Evolutionary conservation across 106 monocot genomes (phyloP).

Genomic region (Cymbidium sinense): DNA sequence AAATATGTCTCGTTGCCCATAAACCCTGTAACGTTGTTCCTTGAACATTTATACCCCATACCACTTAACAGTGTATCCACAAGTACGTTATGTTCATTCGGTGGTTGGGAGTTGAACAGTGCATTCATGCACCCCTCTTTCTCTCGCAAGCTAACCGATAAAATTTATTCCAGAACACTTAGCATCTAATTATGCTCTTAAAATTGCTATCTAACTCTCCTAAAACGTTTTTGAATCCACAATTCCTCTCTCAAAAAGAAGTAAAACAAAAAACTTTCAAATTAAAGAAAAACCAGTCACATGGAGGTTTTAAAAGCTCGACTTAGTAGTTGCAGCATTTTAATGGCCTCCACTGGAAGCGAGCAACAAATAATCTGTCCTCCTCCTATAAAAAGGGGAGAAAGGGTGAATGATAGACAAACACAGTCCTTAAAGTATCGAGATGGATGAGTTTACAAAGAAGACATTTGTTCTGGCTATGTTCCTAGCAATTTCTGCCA

Average conservation of each 20-base stretch:
- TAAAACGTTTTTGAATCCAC: neutral
- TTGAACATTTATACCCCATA: too few species aligned
- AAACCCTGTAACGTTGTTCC: too few species aligned
- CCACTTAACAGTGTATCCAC: too few species aligned
- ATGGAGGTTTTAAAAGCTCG: neutral
- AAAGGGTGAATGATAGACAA: neutral
- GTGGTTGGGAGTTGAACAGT: neutral
- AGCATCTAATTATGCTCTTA: too few species aligned
- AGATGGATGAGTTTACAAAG: neutral
- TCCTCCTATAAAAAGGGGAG: neutral
- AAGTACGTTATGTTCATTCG: neutral
- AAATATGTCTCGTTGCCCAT: too few species aligned
- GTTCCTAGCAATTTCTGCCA: neutral
- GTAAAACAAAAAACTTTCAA: neutral
- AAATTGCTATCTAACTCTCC: neutral
- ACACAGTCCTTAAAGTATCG: neutral
- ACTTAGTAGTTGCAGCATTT: neutral
- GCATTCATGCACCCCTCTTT: neutral
- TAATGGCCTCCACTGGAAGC: neutral
- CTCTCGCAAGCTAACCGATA: neutral
- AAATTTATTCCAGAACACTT: neutral
- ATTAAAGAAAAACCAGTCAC: neutral
- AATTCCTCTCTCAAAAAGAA: too few species aligned
- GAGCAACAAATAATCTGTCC: neutral
- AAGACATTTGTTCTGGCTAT: neutral